Evolutionary conservation across 495 filamentous ascomycete genomes (phyloP), one percentile per base, ranked within the genome.

Genomic region (Xylaria castorea): DNA sequence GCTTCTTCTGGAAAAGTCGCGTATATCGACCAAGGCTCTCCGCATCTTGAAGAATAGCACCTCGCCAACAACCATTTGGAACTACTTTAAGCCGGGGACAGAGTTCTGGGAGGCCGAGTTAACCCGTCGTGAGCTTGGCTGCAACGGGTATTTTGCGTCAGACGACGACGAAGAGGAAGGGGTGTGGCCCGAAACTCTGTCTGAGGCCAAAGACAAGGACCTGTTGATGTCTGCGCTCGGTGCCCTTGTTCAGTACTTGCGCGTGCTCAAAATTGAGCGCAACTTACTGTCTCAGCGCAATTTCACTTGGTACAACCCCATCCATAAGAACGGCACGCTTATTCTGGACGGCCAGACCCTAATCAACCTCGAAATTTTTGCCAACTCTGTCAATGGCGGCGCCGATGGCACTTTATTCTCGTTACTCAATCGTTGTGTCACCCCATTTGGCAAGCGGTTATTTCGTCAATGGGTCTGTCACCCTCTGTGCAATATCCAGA

Each of bases 391-490:
- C 75, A 95, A 98, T 79, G 95, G 95, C 9, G 88, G 93, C 22
- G 75, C 85, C 0, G 90, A 95, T 18, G 97, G 97, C 30, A 98
- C 96, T 0, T 83, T 99, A 4, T 98, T 98, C 83, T 87, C 87
- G 18, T 89, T 98, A 51, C 86, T 99, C 16, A 98, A 99, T 80
- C 89, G 93, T 32, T 99, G 97, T 80, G 91, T 97, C 70, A 98
- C 97, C 1, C 95, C 97, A 0, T 99, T 98, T 76, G 97, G 95
- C 66, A 99, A 99, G 84, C 91, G 97, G 5, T 92, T 96, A 82
- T 95, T 98, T 81, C 91, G 94, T 50, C 95, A 97, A 80, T 99
- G 97, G 97, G 92, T 98, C 3, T 98, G 96, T 82, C 97, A 98
- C 76, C 97, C 97, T 0, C 86, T 99, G 40, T 92, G 93, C 72